Base-by-base conservation (phyloP, 768 basidiomycete species). In the Agrocybe pediades region DNA sequence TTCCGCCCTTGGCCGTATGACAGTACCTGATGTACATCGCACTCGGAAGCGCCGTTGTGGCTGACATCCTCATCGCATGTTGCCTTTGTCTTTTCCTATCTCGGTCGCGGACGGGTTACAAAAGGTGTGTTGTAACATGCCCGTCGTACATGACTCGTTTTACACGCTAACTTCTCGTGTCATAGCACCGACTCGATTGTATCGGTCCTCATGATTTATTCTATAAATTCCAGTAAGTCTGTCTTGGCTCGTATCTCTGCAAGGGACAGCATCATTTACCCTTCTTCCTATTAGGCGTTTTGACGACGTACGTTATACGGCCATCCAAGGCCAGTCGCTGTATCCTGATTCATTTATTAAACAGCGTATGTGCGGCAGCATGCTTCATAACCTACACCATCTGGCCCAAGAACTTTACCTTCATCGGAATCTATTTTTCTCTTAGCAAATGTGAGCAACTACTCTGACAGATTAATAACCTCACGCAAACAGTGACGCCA, bases 21-120 rank as follows among this genome's bases (percentile, higher is more conserved):
- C 30, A 70, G 71, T 67, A 64, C 53, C 60, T 70, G 11, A 54
- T 74, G 46, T 72, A 73, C 46, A 56, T 57, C 7, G 63, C 69
- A 4, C 58, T 73, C 2, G 68, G 62, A 26, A 64, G 65, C 30
- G 75, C 72, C 3, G 75, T 79, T 2, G 63, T 67, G 20, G 74
- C 76, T 2, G 78, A 80, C 49, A 56, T 71, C 17, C 43, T 74
- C 9, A 76, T 80, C 44, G 77, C 80, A 5, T 66, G 67, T 19
- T 70, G 74, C 7, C 66, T 83, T 23, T 80, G 76, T 61, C 71
- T 66, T 46, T 77, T 79, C 53, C 68, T 83, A 9, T 74, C 75
- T 23, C 66, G 69, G 25, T 79, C 80, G 40, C 68, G 79, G n/a
- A 82, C 80, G 16, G 79, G 79, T 1, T 81, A 81, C 66, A 74